Conservation (phyloP, 2,329 filamentous ascomycete genomes). For the Alternaria sp. region DNA sequence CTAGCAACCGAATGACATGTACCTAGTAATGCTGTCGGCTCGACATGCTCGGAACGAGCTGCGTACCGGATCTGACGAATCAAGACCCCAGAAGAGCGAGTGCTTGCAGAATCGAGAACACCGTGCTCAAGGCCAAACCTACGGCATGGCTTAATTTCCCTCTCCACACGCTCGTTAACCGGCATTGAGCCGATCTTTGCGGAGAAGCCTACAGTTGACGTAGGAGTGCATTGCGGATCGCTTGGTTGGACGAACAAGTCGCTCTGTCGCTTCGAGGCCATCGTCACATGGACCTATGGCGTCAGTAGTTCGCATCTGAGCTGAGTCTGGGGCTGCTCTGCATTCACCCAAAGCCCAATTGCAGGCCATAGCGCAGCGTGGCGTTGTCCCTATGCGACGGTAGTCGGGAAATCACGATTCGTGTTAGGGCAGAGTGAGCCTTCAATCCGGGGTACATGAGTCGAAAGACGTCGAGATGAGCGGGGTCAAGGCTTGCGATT, state of each 20-base stretch:
- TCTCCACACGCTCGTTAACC: neutral
- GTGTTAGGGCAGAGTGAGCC: constrained; percentile 2
- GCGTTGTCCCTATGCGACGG: neutral
- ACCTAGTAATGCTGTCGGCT: neutral
- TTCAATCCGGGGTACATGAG: constrained; percentile 3
- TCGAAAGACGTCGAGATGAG: neutral
- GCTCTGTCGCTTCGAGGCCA: neutral
- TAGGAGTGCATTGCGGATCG: neutral
- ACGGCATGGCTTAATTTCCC: neutral
- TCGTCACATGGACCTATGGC: constrained; percentile 14
- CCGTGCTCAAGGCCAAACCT: neutral
- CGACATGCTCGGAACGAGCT: neutral
- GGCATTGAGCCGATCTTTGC: neutral
- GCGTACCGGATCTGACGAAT: neutral
- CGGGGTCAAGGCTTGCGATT: constrained; percentile 5
- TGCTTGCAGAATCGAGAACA: neutral
- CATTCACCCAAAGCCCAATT: constrained; percentile 7
- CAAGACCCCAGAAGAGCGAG: neutral
- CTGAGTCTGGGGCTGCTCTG: constrained; percentile 1
- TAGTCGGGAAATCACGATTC: constrained; percentile 7
- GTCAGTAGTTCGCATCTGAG: neutral
- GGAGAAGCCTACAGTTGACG: neutral
- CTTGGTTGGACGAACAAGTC: neutral
- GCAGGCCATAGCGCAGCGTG: neutral
- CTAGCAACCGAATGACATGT: neutral